Evolutionary conservation across 2,329 filamentous ascomycete genomes (phyloP).

Genomic region (Lachnellula hyalina): DNA sequence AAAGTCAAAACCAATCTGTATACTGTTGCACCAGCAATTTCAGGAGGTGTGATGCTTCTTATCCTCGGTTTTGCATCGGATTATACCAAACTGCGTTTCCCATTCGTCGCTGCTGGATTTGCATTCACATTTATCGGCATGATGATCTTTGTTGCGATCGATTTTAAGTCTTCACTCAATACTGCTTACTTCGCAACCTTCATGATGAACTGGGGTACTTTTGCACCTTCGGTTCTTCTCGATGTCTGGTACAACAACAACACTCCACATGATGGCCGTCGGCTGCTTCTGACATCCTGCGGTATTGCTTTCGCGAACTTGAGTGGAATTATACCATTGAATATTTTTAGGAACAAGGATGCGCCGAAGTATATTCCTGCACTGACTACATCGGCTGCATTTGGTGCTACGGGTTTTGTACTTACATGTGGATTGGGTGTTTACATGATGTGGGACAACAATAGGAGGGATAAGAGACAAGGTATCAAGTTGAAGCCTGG

Average conservation of each 20-base stretch:
- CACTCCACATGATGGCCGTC: conserved; percentile 68
- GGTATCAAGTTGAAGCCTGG: conserved; percentile 8
- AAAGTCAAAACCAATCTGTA: conserved; percentile 64
- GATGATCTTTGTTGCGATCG: conserved; percentile 67
- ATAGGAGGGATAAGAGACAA: conserved; percentile 46
- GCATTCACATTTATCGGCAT: conserved; percentile 66
- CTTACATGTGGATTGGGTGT: conserved; percentile 51
- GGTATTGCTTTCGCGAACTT: conserved; percentile 71
- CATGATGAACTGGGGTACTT: conserved; percentile 79
- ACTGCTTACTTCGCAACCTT: conserved; percentile 73
- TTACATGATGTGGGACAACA: conserved; percentile 64
- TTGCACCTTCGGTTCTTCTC: conserved; percentile 65
- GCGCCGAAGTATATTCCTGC: conserved; percentile 63
- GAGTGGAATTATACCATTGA: conserved; percentile 66
- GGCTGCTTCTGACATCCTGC: conserved; percentile 64
- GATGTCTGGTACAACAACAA: conserved; percentile 74
- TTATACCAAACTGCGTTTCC: conserved; percentile 37
- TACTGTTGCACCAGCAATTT: conserved; percentile 71
- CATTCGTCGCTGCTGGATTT: conserved; percentile 65
- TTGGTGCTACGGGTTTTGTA: conserved; percentile 54
- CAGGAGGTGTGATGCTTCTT: conserved; percentile 55
- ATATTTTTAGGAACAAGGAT: conserved; percentile 61
- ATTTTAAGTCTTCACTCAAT: conserved; percentile 53
- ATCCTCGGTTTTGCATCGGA: conserved; percentile 67
- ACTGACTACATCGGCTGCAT: conserved; percentile 57